Evolutionary conservation across 2,329 filamentous ascomycete genomes (phyloP).

Genomic region (Penicillium sp.): DNA sequence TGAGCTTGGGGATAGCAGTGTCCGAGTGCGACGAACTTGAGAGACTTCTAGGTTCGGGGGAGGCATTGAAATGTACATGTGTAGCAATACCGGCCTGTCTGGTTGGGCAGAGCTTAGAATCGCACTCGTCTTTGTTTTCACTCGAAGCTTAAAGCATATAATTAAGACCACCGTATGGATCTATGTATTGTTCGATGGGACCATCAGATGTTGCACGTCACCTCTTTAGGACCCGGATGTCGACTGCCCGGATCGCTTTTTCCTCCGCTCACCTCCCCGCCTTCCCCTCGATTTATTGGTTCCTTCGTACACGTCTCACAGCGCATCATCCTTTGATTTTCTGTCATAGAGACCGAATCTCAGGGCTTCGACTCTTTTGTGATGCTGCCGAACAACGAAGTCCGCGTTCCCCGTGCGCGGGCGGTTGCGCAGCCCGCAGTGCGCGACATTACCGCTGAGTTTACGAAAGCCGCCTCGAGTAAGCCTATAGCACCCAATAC

Average conservation of each 20-base stretch:
- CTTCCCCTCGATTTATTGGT: conserved; percentile 16
- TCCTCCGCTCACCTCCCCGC: conserved; percentile 18
- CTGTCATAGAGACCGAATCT: conserved; percentile 23
- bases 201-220: conserved; percentile 23
- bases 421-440: conserved; percentile 37
- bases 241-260: conserved; percentile 23
- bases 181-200: neutral
- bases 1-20: conserved; percentile 21
- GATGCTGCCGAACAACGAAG: conserved; percentile 38
- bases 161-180: conserved; percentile 9
- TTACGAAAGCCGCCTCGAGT: conserved; percentile 53
- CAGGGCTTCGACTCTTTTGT: conserved; percentile 20
- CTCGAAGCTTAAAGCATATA: conserved; percentile 6
- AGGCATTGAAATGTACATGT: conserved; percentile 33
- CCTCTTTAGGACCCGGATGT: conserved; percentile 9
- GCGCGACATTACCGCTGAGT: conserved; percentile 55
- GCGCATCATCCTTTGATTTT: conserved; percentile 1
- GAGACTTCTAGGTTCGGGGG: conserved; percentile 18
- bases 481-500: conserved; percentile 8
- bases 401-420: conserved; percentile 31
- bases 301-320: conserved; percentile 11
- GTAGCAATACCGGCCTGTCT: conserved; percentile 39
- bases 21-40: conserved; percentile 18
- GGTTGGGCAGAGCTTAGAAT: conserved; percentile 30
- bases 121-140: conserved; percentile 22